Conservation (phyloP, 208 protist genomes). For the Entamoeba invadens region DNA sequence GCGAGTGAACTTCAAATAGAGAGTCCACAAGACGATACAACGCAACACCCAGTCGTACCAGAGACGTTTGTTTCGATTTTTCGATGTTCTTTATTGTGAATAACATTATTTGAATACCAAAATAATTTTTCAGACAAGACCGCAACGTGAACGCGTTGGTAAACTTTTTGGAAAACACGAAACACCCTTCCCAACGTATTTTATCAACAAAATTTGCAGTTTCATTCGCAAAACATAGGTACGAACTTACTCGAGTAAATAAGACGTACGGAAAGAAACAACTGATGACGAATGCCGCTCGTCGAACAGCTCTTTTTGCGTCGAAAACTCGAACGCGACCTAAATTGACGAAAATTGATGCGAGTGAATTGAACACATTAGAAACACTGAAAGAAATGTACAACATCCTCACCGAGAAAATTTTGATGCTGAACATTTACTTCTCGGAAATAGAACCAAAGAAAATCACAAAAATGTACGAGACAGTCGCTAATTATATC, state of each 20-base stretch:
- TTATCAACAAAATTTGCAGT: background rate
- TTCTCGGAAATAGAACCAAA: background rate
- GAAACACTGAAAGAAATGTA: background rate
- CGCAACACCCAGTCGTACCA: too few species aligned
- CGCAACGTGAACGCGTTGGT: background rate
- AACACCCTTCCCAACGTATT: background rate
- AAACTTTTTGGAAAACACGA: background rate
- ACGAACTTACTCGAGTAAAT: background rate
- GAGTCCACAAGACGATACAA: too few species aligned
- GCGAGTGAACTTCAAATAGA: too few species aligned
- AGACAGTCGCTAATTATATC: background rate
- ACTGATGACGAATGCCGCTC: background rate
- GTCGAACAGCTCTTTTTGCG: too few species aligned
- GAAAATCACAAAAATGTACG: background rate
- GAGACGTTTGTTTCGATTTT: too few species aligned
- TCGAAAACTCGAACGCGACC: too few species aligned
- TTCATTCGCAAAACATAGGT: background rate
- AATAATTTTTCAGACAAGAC: too few species aligned
- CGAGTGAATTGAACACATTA: background rate
- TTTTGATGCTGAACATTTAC: background rate
- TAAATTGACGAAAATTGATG: too few species aligned
- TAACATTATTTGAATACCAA: too few species aligned
- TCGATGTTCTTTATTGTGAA: too few species aligned
- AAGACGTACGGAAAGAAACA: background rate
- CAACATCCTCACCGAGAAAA: background rate